These are phyloP conservation scores for Colletotrichum tofieldiae DNA, from an alignment of 2,329 filamentous ascomycete genomes.

Conservation along the genomic window DNA sequence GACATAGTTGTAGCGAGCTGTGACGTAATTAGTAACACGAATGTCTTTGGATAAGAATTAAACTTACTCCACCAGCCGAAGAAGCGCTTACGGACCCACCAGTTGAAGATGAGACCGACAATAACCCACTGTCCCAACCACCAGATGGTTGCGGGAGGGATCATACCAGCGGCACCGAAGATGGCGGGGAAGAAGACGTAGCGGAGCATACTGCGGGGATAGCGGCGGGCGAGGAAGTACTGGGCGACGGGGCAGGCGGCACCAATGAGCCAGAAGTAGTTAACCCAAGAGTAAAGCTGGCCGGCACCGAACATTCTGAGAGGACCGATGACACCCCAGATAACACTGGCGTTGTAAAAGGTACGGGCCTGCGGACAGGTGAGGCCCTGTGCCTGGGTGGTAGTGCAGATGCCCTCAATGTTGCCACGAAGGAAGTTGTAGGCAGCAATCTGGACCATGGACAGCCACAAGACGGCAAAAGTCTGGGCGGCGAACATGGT, in stretches of 20 bases:
- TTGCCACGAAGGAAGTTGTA: constrained; percentile 61
- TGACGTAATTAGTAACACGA: background rate
- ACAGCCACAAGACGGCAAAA: constrained; percentile 59
- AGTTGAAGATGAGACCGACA: constrained; percentile 71
- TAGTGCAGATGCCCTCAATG: constrained; percentile 68
- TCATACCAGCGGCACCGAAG: constrained; percentile 65
- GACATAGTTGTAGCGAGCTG: constrained; percentile 71
- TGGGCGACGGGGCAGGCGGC: constrained; percentile 63
- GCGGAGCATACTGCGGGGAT: constrained; percentile 61
- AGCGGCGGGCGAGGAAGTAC: constrained; percentile 64
- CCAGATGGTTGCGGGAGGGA: constrained; percentile 70
- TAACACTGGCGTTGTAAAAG: constrained; percentile 73
- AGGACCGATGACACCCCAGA: constrained; percentile 73
- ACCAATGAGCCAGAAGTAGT: constrained; percentile 70
- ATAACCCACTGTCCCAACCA: constrained; percentile 70
- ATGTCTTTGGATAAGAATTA: too few species aligned
- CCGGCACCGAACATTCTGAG: constrained; percentile 53
- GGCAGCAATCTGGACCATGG: constrained; percentile 55
- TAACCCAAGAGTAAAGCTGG: constrained; percentile 64
- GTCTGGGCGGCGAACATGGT: constrained; percentile 64
- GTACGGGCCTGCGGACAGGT: constrained; percentile 71
- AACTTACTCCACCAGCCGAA: constrained; percentile 68
- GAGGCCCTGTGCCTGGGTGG: constrained; percentile 64
- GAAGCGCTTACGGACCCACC: constrained; percentile 64
- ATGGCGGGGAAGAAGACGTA: constrained; percentile 69